Evolutionary conservation across 176 grass and related monocot genomes (phyloP), one percentile per base, ranked within the genome.

Genomic region (Carex scoparia): DNA sequence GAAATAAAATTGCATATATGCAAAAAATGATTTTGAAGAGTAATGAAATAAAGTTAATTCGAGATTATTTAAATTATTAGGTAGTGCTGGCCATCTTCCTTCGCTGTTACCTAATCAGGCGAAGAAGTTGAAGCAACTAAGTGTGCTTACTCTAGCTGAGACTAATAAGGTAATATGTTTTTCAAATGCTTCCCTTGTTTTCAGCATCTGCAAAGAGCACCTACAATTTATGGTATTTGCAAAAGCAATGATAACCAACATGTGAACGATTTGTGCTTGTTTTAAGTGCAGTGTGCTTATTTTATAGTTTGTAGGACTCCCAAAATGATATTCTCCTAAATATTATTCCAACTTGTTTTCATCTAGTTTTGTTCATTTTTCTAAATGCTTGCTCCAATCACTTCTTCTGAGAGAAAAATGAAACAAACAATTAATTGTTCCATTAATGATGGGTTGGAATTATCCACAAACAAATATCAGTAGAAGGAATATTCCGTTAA

Each of bases 51-150:
- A 31, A 79, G 19, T 69, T 35, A 56, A 79, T 79, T 54, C 2
- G 48, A 55, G 44, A 79, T 65, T 27, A 71, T 70, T 3, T 68
- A 33, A 65, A 37, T 62, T 19, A 83, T 73, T 74, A 99, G 97
- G 91, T 84, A 99, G 94, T 92, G 86, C 88, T 84, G 87, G 85
- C 68, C 85, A 65, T 65, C 90, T 99, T 76, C 97, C 93, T 81
- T 65, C 84, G 23, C 60, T 99, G 80, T 90, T 95, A 55, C 91
- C 91, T 84, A 91, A 99, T 86, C 97, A 99, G 94, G 82, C 80
- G 49, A 90, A 74, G 67, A 99, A 99, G 88, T 89, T 99, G 82
- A 94, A 99, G 88, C 97, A 99, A 84, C 93, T 99, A 40, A 99
- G 86, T 35, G 93, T 99, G 71, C 85, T 99, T 85, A 92, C 97